Evolutionary conservation across 1,139 yeast species (phyloP).

Genomic region (Taphrina populina): DNA sequence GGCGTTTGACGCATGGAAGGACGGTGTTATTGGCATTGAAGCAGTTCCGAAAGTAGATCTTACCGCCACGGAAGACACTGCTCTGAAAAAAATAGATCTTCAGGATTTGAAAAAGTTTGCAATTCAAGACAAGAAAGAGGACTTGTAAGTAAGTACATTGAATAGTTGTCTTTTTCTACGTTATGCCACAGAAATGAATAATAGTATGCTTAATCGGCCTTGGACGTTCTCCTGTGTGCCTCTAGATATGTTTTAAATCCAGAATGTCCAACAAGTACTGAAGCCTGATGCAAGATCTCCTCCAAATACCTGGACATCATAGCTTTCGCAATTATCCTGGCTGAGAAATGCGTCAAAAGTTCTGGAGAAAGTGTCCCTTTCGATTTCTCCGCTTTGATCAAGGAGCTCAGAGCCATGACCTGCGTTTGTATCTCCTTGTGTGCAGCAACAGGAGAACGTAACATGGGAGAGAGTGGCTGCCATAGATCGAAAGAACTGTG

Average conservation of each 20-base stretch:
- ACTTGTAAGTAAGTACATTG: background rate
- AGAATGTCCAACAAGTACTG: constrained; percentile 14
- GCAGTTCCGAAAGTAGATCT: constrained; percentile 30
- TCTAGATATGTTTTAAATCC: constrained; percentile 20
- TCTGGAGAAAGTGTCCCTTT: constrained; percentile 3
- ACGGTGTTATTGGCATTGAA: constrained; percentile 17
- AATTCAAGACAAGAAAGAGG: constrained; percentile 2
- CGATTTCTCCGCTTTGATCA: background rate
- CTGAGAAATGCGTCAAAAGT: constrained; percentile 19
- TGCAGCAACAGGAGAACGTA: constrained; percentile 16
- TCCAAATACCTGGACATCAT: constrained; percentile 27
- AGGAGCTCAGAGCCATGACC: background rate
- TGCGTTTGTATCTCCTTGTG: constrained; percentile 16
- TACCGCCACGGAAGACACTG: constrained; percentile 25
- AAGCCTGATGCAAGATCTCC: constrained; percentile 3
- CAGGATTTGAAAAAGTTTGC: constrained; percentile 20
- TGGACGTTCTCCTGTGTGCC: no score
- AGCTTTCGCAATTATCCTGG: constrained; percentile 17
- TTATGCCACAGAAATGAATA: background rate
- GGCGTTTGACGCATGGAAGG: constrained; percentile 31
- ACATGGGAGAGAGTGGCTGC: constrained; percentile 23
- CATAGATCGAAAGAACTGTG: constrained; percentile 12
- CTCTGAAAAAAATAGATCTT: constrained; percentile 18
- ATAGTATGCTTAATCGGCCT: no score
- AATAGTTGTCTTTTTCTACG: background rate